These are phyloP conservation scores for Vigna mungo DNA, from an alignment of 306 rosid genomes.

Conservation along the genomic window DNA sequence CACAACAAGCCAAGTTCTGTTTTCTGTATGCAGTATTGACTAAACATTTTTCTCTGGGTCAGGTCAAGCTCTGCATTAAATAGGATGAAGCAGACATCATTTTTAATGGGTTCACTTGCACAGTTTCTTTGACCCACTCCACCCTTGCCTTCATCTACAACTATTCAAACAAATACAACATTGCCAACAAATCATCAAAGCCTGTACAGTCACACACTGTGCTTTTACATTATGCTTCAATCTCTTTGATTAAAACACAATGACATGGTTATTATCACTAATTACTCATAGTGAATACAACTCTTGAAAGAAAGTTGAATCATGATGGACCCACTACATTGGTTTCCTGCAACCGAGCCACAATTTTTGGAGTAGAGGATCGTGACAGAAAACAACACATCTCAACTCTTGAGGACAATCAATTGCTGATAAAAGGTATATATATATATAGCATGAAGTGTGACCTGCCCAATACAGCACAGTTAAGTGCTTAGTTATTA, in stretches of 20 bases:
- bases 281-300: neutral
- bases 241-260: too few species aligned
- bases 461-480: constrained; percentile 34
- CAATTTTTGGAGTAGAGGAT: neutral
- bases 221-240: neutral
- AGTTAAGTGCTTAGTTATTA: neutral
- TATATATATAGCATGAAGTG: constrained; percentile 32
- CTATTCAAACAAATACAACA: constrained; percentile 5
- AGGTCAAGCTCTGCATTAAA: constrained; percentile 51
- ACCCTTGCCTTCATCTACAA: constrained; percentile 9
- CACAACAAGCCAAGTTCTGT: constrained; percentile 28
- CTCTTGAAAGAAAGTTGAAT: neutral
- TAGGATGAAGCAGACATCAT: constrained; percentile 35
- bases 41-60: constrained; percentile 28
- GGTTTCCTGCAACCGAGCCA: neutral
- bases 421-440: constrained; percentile 42
- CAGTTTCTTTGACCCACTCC: constrained; percentile 50
- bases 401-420: constrained; percentile 40
- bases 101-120: constrained; percentile 39
- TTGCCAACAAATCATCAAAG: constrained; percentile 44
- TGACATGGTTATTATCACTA: neutral
- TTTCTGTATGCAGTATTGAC: constrained; percentile 44
- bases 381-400: constrained; percentile 31
- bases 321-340: neutral
- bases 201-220: neutral